Base-by-base conservation (phyloP, 805 yeast genomes). In the Saccharomycopsis capsularis region DNA sequence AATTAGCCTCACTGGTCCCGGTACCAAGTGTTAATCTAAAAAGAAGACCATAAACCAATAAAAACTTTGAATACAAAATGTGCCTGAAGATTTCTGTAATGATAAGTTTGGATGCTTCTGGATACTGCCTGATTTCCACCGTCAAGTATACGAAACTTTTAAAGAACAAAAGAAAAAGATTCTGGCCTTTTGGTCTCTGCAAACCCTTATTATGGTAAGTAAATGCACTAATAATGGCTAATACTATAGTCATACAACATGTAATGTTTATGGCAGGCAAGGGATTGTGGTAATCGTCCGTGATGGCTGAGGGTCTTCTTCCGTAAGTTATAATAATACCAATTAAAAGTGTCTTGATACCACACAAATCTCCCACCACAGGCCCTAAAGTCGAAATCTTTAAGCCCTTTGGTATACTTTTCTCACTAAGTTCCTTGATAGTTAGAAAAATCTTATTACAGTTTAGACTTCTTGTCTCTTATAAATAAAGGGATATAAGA, bases 1-100 rank as follows among this genome's bases (percentile, higher is more conserved):
- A 69, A 56, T 69, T 69, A 0, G 69, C 46, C 54, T 68, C 73
- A 16, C 69, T 58, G 1, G 53, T 50, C 0, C 71, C 72, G 32
- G 69, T 44, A 0, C 74, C 73, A 46, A 69, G 51, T 1, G 71
- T 68, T 3, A 71, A 59, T 50, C 74, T 59, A 54, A 69, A 69
- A 18, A 69, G 48, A 5, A 69, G 56, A 1, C 63, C 62, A 47
- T 64, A 68, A 2, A 69, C 65, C 42, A 63, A 58, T 53, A 68
- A 46, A 50, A 67, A 69, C 43, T 68, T 68, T 9, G 63, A 52
- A 42, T 59, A 67, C 4, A 61, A 59, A 15, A 68, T 63, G 46
- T 69, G 68, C 73, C 74, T 69, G 23, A 68, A 58, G 2, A 69
- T 71, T 73, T 73, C 69, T 0, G 67, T 61, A n/a, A 67, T 36